Conservation (phyloP, 2,329 filamentous ascomycete genomes). For the Byssochlamys sp. region DNA sequence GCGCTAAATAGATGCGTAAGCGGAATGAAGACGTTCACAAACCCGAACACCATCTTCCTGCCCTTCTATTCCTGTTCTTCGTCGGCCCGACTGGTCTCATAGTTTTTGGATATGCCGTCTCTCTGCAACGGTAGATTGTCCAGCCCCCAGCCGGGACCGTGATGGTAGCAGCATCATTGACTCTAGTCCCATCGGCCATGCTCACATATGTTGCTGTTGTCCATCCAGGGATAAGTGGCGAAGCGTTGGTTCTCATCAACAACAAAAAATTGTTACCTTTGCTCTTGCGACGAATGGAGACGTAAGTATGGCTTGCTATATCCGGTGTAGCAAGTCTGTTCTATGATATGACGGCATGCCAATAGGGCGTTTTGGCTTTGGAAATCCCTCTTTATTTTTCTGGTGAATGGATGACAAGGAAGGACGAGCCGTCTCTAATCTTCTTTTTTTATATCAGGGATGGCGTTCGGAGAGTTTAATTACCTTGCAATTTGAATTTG, state of each 20-base stretch:
- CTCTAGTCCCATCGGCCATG: conserved; percentile 27
- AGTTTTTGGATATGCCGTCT: conserved; percentile 23
- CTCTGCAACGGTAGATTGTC: conserved; percentile 14
- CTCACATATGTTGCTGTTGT: conserved; percentile 26
- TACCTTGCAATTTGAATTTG: too few species aligned
- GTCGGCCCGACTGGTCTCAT: conserved; percentile 24
- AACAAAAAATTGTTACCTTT: conserved; percentile 20
- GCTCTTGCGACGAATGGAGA: conserved; percentile 12
- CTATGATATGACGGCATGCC: conserved; percentile 24
- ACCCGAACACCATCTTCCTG: conserved; percentile 32
- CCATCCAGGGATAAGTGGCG: conserved; percentile 19
- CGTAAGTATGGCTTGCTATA: conserved; percentile 20
- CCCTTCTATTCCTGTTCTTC: conserved; percentile 30
- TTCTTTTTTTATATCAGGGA: too few species aligned
- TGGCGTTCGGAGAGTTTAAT: too few species aligned
- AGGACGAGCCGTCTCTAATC: neutral
- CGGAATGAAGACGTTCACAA: conserved; percentile 27
- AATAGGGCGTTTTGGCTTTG: conserved; percentile 24
- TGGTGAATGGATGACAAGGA: conserved; percentile 15
- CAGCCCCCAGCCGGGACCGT: conserved; percentile 19
- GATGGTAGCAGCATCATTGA: conserved; percentile 18
- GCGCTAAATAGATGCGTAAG: conserved; percentile 18
- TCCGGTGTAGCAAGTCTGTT: conserved; percentile 27
- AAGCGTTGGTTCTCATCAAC: conserved; percentile 29
- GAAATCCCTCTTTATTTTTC: conserved; percentile 22